phyloP scores from a whole-genome alignment of 1,284 basidiomycete genomes.

The Fomitiporia mediterranea region DNA sequence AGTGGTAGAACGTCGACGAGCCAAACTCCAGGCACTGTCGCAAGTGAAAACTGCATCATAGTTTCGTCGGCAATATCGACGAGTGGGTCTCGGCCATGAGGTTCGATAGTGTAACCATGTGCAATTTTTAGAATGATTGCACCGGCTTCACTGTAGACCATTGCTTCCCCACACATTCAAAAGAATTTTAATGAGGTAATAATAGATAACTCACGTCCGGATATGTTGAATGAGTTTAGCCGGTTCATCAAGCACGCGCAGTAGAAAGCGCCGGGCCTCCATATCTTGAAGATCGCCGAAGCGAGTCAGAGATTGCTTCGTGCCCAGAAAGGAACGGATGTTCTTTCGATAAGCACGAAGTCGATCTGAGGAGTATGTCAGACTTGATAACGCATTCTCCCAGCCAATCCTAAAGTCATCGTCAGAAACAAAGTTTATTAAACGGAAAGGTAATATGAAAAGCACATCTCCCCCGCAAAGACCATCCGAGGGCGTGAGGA shows the following conservation, averaged over 20 bases:
- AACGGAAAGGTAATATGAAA: not conserved
- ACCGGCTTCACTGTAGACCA: slow-evolving; percentile 29
- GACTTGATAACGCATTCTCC: not conserved
- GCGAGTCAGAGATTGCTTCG: slow-evolving; percentile 3
- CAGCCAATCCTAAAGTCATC: slow-evolving; percentile 4
- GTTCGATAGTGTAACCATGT: slow-evolving; percentile 30
- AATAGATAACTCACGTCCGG: slow-evolving; percentile 2
- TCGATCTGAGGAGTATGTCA: slow-evolving; percentile 1
- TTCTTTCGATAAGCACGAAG: slow-evolving; percentile 10
- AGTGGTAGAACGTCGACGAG: slow-evolving; percentile 34
- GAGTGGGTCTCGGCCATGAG: slow-evolving; percentile 25
- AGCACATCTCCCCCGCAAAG: slow-evolving; percentile 14
- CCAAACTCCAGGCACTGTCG: slow-evolving; percentile 28
- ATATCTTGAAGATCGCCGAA: slow-evolving; percentile 14
- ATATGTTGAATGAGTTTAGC: slow-evolving; percentile 10
- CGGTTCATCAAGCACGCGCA: slow-evolving; percentile 6
- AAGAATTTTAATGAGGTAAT: no score
- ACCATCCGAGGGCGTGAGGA: slow-evolving; percentile 37
- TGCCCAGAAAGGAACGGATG: slow-evolving; percentile 11
- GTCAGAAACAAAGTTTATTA: not conserved
- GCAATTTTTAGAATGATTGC: slow-evolving; percentile 31
- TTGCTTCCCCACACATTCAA: no score
- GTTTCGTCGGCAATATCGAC: slow-evolving; percentile 24
- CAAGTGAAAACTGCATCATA: slow-evolving; percentile 23
- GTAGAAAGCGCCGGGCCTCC: slow-evolving; percentile 13